phyloP scores from a whole-genome alignment of 106 monocot genomes.

The Dendrobium chrysotoxum region DNA sequence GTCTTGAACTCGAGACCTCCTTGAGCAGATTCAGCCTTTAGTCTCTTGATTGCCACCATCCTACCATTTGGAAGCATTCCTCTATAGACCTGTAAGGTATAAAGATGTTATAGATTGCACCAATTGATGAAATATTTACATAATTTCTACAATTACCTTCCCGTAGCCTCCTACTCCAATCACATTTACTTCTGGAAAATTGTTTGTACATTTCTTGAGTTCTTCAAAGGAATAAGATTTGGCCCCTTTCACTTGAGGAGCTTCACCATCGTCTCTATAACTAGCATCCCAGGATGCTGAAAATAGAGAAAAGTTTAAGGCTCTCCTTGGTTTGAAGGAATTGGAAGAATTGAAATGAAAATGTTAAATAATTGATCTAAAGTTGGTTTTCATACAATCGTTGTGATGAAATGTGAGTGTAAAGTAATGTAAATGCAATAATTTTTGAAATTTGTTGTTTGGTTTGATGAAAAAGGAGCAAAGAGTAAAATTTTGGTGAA shows the following conservation, averaged over 20 bases:
- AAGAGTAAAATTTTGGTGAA: no score
- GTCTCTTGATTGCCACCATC: constrained; percentile 54
- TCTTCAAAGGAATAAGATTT: constrained; percentile 65
- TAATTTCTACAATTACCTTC: constrained; percentile 29
- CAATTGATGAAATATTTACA: background rate
- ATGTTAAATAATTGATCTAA: background rate
- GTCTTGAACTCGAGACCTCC: constrained; percentile 65
- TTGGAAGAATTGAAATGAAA: no score
- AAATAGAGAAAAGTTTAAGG: background rate
- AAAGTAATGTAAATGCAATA: background rate
- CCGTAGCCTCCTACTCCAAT: constrained; percentile 66
- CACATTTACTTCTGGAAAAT: constrained; percentile 49
- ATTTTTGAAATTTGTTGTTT: no score
- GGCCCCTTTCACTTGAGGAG: constrained; percentile 65
- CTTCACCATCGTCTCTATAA: constrained; percentile 33
- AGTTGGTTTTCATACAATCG: background rate
- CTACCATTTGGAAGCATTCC: constrained; percentile 43
- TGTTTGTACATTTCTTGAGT: constrained; percentile 53
- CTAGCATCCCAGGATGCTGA: constrained; percentile 54
- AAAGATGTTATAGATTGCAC: background rate
- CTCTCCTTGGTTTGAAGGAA: no score
- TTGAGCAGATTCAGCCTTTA: constrained; percentile 40
- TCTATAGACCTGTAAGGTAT: constrained; percentile 44
- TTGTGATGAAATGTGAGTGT: background rate
- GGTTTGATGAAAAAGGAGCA: no score